Evolutionary conservation across 129 eudicot genomes (phyloP), one percentile per base, ranked within the genome.

Genomic region (Helianthus tuberosus): DNA sequence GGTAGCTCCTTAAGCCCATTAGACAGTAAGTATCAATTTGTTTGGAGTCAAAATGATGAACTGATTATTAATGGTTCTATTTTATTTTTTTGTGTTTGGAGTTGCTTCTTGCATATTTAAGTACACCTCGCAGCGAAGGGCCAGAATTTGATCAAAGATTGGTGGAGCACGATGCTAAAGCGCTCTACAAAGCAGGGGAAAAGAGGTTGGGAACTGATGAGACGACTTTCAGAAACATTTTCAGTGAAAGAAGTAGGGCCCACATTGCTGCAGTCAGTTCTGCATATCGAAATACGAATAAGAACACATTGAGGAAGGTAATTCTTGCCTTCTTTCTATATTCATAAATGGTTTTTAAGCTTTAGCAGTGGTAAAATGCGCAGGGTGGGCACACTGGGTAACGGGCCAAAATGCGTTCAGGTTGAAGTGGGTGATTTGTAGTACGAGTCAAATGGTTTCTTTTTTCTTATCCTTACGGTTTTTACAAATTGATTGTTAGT

Each of bases 181-280:
- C 86, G 23, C 93, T 91, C 16, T 91, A 71, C 51, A 91, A 86
- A 76, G 97, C 97, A 12, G 97, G 97, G 51, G 96, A 91, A 64
- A 92, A 87, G 89, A 87, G 83, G 66, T 44, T 82, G 17, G 97
- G 96, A 55, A 92, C 96, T 17, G 96, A 92, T 76, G 97, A 92
- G 85, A 23, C 20, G 68, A 81, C 89, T 57, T 89, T 92, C 69
- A 85, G 82, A 72, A 74, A 76, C 78, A 81, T 92, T 65, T 89
- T 92, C 59, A 76, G 79, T 71, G 89, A 85, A 84, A 85, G 93
- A 77, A 89, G 96, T 49, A 69, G 91, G 54, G 85, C 93, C 11
- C 97, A 92, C 53, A 39, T 92, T 79, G 93, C 87, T 68, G 89
- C 86, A 66, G 80, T 89, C 43, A 69, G 72, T 75, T 51, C 75